These are phyloP conservation scores for Paecilomyces formosus DNA, from an alignment of 2,329 filamentous ascomycete species.

Conservation along the genomic window DNA sequence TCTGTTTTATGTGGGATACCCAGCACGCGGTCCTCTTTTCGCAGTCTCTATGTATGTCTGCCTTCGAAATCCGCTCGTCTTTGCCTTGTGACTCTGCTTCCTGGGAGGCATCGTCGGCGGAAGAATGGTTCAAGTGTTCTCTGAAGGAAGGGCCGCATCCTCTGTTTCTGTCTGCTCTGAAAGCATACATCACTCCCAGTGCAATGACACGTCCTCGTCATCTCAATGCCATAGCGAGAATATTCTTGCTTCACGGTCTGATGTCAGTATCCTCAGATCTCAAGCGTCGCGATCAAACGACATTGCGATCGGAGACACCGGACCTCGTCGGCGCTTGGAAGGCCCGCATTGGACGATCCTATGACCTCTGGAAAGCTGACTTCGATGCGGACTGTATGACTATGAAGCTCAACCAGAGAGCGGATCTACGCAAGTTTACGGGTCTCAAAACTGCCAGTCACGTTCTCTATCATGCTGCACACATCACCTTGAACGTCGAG, in stretches of 20 bases:
- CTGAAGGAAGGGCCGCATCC: conserved; percentile 26
- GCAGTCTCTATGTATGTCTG: conserved; percentile 60
- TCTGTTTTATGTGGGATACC: conserved; percentile 61
- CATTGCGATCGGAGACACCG: conserved; percentile 40
- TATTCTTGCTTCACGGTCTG: conserved; percentile 52
- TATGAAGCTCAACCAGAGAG: conserved; percentile 24
- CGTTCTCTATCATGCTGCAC: conserved; percentile 53
- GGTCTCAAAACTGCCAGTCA: conserved; percentile 44
- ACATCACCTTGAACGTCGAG: conserved; percentile 50
- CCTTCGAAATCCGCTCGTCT: conserved; percentile 52
- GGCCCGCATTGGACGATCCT: conserved; percentile 44
- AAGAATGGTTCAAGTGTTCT: conserved; percentile 42
- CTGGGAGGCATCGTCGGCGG: conserved; percentile 52
- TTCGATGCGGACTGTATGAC: conserved; percentile 47
- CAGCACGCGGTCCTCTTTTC: conserved; percentile 59
- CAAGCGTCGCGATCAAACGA: conserved; percentile 55
- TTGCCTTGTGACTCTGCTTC: conserved; percentile 48
- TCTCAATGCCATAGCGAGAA: conserved; percentile 46
- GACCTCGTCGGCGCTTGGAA: conserved; percentile 43
- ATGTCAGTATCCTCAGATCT: conserved; percentile 59
- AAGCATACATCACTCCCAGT: conserved; percentile 47
- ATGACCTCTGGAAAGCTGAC: conserved; percentile 52
- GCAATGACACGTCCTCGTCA: conserved; percentile 27
- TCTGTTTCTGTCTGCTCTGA: conserved; percentile 46
- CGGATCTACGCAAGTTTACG: conserved; percentile 34